Evolutionary conservation across 1,139 yeast species (phyloP), one percentile per base, ranked within the genome.

Genomic region (Kodamaea sp.): DNA sequence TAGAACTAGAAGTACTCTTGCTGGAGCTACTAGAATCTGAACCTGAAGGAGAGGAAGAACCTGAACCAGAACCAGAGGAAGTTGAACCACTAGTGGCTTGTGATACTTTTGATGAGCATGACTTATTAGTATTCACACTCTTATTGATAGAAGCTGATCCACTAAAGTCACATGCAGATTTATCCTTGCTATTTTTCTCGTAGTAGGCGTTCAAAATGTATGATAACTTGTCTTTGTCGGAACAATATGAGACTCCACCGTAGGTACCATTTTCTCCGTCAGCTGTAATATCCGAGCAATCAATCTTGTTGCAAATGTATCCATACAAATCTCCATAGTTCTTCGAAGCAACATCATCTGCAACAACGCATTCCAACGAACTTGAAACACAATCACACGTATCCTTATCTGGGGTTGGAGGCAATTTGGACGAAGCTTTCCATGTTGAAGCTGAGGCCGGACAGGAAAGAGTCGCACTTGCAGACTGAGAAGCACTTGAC

Each of bases 401-500:
- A 16, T 47, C 53, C 25, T 59, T 50, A 44, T 69, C 70, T 16
- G 76, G 75, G 27, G 73, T 67, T 39, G 75, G 76, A 24, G 76
- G 76, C 46, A 70, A 65, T 15, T 41, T 49, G 20, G 65, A 50
- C 19, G 68, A 56, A 29, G 75, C 75, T 24, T 48, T 45, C 75
- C 75, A 70, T 39, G 56, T 56, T 9, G 59, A 42, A 21, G 61
- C 62, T 14, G 53, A 37, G 15, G 65, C 57, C 25, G 76, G 76
- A 50, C 76, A 70, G 21, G 63, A 35, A 29, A 39, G 63, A 9
- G 57, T 50, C 28, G 56, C 42, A n/a, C 53, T 24, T 8, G 62
- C 51, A n/a, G 55, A 44, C 24, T 48, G 42, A 12, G 59, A 54
- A 13, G 49, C 55, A 16, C 51, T 41, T 34, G 56, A 43, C 20